phyloP scores from a whole-genome alignment of 306 rosid species.

The Inga oerstediana region DNA sequence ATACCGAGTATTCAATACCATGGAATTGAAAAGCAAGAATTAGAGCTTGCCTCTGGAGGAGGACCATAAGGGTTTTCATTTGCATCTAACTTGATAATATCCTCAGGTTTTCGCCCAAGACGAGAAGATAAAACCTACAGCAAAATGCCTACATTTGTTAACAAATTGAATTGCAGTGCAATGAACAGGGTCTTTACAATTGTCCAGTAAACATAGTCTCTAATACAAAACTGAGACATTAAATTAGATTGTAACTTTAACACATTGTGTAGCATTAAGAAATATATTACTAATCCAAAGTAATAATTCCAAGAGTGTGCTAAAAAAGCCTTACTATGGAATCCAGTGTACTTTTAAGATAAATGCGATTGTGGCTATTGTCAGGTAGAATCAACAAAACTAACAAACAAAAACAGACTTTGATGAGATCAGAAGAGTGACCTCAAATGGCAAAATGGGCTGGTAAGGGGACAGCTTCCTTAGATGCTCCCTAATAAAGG shows the following conservation, averaged over 20 bases:
- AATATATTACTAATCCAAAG: background rate
- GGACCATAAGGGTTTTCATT: conserved; percentile 99
- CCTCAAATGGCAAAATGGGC: conserved; percentile 97
- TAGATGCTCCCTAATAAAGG: conserved; percentile 84
- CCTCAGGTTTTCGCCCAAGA: conserved; percentile 95
- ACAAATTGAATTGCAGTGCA: background rate
- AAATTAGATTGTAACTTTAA: conserved; percentile 15
- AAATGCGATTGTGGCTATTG: background rate
- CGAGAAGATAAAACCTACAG: conserved; percentile 76
- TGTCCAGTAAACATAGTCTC: background rate
- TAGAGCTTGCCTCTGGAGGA: conserved; percentile 82
- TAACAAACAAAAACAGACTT: background rate
- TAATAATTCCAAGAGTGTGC: conserved; percentile 4
- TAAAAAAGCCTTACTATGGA: background rate
- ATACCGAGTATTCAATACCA: background rate
- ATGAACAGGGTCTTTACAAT: background rate
- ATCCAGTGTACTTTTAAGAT: background rate
- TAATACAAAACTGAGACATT: background rate
- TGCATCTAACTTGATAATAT: conserved; percentile 93
- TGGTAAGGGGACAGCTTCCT: conserved; percentile 85
- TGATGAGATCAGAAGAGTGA: conserved; percentile 17
- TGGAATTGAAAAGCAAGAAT: background rate
- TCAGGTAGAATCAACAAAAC: conserved; percentile 6
- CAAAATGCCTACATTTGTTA: conserved; percentile 28
- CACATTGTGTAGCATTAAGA: background rate